These are phyloP conservation scores for Rachicladosporium sp. DNA, from an alignment of 2,329 filamentous ascomycete species.

Conservation along the genomic window DNA sequence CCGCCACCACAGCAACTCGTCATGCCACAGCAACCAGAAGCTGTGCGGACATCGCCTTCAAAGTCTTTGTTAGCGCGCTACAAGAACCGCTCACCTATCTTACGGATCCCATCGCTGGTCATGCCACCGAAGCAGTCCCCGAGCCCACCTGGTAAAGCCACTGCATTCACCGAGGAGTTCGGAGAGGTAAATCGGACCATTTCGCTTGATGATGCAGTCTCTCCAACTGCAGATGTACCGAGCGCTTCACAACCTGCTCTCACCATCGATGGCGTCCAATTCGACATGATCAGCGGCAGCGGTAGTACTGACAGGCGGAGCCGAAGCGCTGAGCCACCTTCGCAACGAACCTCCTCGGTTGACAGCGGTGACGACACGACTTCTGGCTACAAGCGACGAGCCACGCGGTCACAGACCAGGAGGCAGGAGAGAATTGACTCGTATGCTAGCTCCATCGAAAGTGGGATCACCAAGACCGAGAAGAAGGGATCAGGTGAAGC, in stretches of 20 bases:
- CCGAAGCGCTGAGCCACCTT: constrained; percentile 2
- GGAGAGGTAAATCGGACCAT: not conserved
- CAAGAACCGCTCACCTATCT: constrained; percentile 1
- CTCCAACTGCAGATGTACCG: not conserved
- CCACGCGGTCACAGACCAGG: constrained; percentile 7
- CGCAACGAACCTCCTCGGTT: not conserved
- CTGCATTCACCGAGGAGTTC: constrained; percentile 1
- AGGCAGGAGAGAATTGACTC: constrained; percentile 9
- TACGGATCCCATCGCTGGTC: not conserved
- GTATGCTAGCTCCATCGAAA: not conserved
- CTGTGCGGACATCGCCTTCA: constrained; percentile 3
- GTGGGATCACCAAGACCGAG: too few relatives aligned
- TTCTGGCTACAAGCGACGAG: not conserved
- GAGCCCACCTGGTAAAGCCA: not conserved
- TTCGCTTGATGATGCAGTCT: not conserved
- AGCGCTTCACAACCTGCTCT: not conserved
- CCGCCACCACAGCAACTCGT: constrained; percentile 2
- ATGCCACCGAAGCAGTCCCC: not conserved
- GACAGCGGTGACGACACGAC: not conserved
- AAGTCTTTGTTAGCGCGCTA: constrained; percentile 5
- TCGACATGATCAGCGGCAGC: constrained; percentile 3
- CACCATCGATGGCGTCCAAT: constrained; percentile 3
- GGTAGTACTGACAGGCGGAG: not conserved
- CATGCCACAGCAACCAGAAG: not conserved
- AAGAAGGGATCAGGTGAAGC: not conserved